Evolutionary conservation across 495 filamentous ascomycete species (phyloP).

Genomic region (Annulohypoxylon bovei): DNA sequence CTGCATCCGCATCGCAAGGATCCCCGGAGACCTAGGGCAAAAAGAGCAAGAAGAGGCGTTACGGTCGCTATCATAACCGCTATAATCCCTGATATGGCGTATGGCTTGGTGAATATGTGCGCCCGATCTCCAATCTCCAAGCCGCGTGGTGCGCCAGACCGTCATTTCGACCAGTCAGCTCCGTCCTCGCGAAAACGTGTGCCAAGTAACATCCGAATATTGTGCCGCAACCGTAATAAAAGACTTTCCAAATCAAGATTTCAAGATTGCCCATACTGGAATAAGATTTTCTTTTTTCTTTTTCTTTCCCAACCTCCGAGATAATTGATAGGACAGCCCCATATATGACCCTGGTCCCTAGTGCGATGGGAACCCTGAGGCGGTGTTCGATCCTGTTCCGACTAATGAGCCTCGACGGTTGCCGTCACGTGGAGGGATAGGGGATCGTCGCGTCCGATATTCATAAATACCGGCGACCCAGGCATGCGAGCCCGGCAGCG

Average conservation of each 20-base stretch:
- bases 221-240: background rate
- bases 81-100: background rate
- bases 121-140: constrained; percentile 3
- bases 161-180: constrained; percentile 25
- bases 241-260: constrained; percentile 1
- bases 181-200: constrained; percentile 19
- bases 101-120: background rate
- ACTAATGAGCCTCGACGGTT: constrained; percentile 2
- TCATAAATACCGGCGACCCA: background rate
- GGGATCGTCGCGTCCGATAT: background rate
- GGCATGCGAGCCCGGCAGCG: constrained; percentile 12
- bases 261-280: no score
- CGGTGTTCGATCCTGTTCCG: background rate
- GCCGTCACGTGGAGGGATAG: constrained; percentile 6
- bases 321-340: background rate
- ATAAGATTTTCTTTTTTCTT: background rate
- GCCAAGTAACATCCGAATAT: background rate
- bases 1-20: background rate
- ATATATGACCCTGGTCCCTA: background rate
- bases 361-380: background rate
- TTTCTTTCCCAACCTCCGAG: background rate
- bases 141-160: background rate
- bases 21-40: background rate
- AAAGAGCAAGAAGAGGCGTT: background rate
- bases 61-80: background rate